Evolutionary conservation across 345 rosid species (phyloP), one percentile per base, ranked within the genome.

Genomic region (Leavenworthia alabamica): DNA sequence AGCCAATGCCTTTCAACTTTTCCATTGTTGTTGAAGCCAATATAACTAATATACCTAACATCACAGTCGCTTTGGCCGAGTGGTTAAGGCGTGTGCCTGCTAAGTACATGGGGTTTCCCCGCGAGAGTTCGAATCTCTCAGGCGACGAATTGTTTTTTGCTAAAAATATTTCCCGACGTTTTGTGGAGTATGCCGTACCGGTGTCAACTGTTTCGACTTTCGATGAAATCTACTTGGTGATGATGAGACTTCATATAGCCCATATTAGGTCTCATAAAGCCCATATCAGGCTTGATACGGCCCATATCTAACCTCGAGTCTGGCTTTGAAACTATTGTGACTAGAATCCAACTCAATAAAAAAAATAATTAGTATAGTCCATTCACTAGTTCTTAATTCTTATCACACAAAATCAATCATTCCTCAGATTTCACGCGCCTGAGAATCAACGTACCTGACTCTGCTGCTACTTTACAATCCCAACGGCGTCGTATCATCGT

Each of bases 61-160:
- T 19, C 52, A 0, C 11, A 12, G 80, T 68, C 75, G 82, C 79
- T 78, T 75, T 78, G 77, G 79, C 79, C 79, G 83, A 77, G 79
- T 77, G 81, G 84, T 81, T 79, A 81, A 77, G 83, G 83, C 82
- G 78, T 75, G 79, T 78, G 81, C 83, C 81, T 77, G 83, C 81
- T 74, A 81, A 74, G 85, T 77, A 79, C 81, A 79, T 79, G 84
- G 86, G 82, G 51, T 79, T n/a, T 67, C 50, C 81, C 86, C 83
- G 84, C 89, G 84, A 79, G 86, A 79, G 82, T 79, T 81, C 84
- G 84, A 81, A 81, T 79, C 86, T 81, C 82, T 81, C 84, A 81
- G 86, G 84, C 89, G 86, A 77, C 82, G 86, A 2, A 0, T 1
- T 47, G 7, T 0, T 0, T 13, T 26, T 22, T 11, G 9, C 0